These are phyloP conservation scores for Termitomyces sp. DNA, from an alignment of 768 basidiomycete genomes.

Conservation along the genomic window DNA sequence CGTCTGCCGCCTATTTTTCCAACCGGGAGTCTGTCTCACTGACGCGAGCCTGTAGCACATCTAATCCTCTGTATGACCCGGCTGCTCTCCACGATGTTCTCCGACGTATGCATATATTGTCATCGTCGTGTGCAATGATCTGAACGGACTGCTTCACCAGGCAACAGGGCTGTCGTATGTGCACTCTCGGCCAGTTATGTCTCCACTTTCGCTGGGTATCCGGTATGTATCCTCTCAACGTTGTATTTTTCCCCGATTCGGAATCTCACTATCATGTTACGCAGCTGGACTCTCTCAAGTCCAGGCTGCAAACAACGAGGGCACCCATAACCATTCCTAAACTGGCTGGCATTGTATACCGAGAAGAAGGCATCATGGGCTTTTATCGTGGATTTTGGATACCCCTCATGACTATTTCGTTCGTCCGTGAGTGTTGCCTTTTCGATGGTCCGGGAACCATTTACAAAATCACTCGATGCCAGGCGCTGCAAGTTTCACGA, in stretches of 20 bases:
- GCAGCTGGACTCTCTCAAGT: conserved; percentile 93
- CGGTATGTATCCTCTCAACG: conserved; percentile 38
- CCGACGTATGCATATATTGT: conserved; percentile 46
- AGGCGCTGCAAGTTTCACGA: conserved; percentile 91
- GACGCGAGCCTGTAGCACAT: conserved; percentile 39
- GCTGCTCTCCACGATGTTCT: conserved; percentile 60
- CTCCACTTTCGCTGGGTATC: conserved; percentile 91
- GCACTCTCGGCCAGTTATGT: conserved; percentile 90
- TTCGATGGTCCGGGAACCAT: background rate
- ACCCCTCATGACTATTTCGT: conserved; percentile 92
- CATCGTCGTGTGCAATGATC: conserved; percentile 3
- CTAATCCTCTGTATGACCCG: conserved; percentile 60
- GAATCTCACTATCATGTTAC: background rate
- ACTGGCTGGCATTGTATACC: conserved; percentile 70
- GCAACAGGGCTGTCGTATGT: conserved; percentile 84
- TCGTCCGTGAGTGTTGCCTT: conserved; percentile 71
- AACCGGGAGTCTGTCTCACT: conserved; percentile 8
- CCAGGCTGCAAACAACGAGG: conserved; percentile 83
- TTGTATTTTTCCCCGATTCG: background rate
- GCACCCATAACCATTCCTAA: conserved; percentile 68
- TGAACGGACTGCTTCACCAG: conserved; percentile 36
- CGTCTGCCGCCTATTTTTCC: conserved; percentile 26
- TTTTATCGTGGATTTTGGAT: conserved; percentile 92
- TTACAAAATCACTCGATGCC: conserved; percentile 5
- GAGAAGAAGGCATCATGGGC: conserved; percentile 82